A percentile compares a stretch with the other conserved stretches of the same genome.
Evolutionary conservation across 352 stramenopile species (phyloP).

Genomic region (Phytophthora podocarpi): DNA sequence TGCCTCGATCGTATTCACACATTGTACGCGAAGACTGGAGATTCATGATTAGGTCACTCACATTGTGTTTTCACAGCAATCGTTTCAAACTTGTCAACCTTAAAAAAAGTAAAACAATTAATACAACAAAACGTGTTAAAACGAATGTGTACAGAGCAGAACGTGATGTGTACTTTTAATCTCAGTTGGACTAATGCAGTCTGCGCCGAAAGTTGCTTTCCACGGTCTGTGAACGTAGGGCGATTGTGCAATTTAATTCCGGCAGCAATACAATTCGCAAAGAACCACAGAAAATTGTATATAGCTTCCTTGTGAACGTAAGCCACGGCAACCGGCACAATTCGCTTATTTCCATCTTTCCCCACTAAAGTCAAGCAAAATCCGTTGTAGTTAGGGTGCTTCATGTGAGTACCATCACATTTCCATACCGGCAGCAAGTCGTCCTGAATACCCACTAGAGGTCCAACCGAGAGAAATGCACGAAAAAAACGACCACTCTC

Average conservation of each 20-base stretch:
- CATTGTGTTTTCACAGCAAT: neutral
- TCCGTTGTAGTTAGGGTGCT: slow-evolving; percentile 5
- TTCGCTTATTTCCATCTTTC: slow-evolving; percentile 14
- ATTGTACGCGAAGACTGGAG: neutral
- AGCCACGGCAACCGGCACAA: neutral
- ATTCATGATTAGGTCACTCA: neutral
- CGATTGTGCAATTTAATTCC: neutral
- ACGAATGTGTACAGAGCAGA: neutral
- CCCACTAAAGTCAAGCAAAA: slow-evolving; percentile 2
- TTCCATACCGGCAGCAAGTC: slow-evolving; percentile 2
- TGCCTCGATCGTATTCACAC: neutral
- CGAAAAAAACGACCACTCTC: neutral
- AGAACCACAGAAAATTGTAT: slow-evolving; percentile 13
- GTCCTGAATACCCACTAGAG: neutral
- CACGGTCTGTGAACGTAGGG: slow-evolving; percentile 2
- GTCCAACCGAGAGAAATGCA: neutral
- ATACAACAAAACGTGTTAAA: too few species aligned
- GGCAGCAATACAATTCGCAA: slow-evolving; percentile 5
- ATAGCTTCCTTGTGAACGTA: slow-evolving; percentile 5
- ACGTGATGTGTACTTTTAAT: neutral
- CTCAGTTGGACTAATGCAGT: neutral
- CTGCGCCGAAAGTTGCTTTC: slow-evolving; percentile 1
- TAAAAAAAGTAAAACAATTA: too few species aligned
- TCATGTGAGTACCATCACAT: slow-evolving; percentile 20
- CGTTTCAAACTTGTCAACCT: slow-evolving; percentile 6